These are phyloP conservation scores for Epichloe uncinata DNA, from an alignment of 2,329 filamentous ascomycete species.

Conservation along the genomic window DNA sequence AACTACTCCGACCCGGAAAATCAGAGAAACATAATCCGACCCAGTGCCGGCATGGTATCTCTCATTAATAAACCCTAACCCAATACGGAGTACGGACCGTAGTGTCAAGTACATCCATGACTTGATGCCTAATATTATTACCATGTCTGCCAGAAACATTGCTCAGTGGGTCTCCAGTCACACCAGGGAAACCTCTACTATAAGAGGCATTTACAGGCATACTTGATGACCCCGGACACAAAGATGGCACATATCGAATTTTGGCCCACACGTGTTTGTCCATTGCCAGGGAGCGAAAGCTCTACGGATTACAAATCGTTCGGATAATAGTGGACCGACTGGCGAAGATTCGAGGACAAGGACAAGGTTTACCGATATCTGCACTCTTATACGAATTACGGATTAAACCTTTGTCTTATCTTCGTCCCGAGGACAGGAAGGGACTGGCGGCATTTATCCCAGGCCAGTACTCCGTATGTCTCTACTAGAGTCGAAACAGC, in stretches of 20 bases:
- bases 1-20: constrained; percentile 51
- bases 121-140: constrained; percentile 26
- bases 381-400: constrained; percentile 35
- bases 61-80: too few species aligned
- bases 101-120: constrained; percentile 51
- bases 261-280: constrained; percentile 50
- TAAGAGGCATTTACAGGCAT: constrained; percentile 49
- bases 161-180: constrained; percentile 51
- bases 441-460: constrained; percentile 51
- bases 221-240: constrained; percentile 54
- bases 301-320: constrained; percentile 41
- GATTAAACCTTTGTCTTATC: constrained; percentile 28
- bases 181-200: constrained; percentile 54
- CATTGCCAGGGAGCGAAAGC: constrained; percentile 48
- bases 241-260: constrained; percentile 56
- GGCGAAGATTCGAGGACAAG: constrained; percentile 50
- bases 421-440: constrained; percentile 47
- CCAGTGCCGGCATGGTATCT: too few species aligned
- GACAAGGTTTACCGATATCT: constrained; percentile 52
- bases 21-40: constrained; percentile 17
- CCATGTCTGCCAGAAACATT: constrained; percentile 58
- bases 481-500: constrained; percentile 47
- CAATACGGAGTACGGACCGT: constrained; percentile 13
- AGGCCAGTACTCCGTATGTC: constrained; percentile 49
- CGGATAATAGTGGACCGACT: constrained; percentile 49